Conservation (phyloP, 2,329 filamentous ascomycete genomes). For the Microdochium nivale region DNA sequence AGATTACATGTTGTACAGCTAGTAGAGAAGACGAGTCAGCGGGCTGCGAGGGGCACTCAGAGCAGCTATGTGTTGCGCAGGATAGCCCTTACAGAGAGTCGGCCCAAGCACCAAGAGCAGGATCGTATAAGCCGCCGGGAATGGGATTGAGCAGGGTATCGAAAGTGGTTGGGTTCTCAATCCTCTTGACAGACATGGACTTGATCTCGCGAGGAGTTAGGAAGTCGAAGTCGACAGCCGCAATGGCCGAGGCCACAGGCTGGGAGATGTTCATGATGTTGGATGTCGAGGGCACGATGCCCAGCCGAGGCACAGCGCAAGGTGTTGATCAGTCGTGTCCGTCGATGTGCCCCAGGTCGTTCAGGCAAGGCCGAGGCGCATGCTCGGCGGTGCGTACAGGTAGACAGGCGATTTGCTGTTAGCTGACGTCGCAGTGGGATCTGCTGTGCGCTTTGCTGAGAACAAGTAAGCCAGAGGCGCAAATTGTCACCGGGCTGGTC, state of each 20-base stretch:
- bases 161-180: slow-evolving; percentile 90
- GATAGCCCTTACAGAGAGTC: slow-evolving; percentile 63
- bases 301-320: background rate
- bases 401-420: background rate
- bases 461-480: background rate
- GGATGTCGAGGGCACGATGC: slow-evolving; percentile 1
- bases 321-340: background rate
- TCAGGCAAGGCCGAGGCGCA: background rate
- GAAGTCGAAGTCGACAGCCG: slow-evolving; percentile 83
- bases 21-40: slow-evolving; percentile 1
- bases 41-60: background rate
- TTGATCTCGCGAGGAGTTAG: slow-evolving; percentile 76
- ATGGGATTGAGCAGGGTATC: slow-evolving; percentile 85
- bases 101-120: slow-evolving; percentile 81
- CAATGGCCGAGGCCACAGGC: slow-evolving; percentile 74
- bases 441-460: background rate
- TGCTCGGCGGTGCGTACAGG: background rate
- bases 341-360: background rate
- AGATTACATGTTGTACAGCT: slow-evolving; percentile 92
- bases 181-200: slow-evolving; percentile 83
- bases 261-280: slow-evolving; percentile 62
- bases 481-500: background rate
- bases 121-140: slow-evolving; percentile 85
- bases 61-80: background rate
- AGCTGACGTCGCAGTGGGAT: background rate